Conservation (phyloP, 2,329 filamentous ascomycete genomes). For the Chaetomiaceae sp. region DNA sequence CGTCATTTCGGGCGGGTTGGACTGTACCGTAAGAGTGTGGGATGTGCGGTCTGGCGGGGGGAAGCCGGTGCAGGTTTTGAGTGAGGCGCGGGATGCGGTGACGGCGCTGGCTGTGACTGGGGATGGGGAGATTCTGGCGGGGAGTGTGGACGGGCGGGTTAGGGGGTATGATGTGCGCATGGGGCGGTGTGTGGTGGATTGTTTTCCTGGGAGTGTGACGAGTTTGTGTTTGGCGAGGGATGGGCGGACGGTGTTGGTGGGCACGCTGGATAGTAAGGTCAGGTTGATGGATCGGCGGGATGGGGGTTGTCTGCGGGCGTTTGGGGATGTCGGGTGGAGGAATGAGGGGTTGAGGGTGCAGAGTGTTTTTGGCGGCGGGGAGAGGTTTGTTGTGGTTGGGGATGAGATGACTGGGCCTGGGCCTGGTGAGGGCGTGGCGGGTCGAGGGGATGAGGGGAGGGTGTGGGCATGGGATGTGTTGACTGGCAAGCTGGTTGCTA, state of each 20-base stretch:
- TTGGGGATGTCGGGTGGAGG: slow-evolving; percentile 51
- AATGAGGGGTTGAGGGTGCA: slow-evolving; percentile 73
- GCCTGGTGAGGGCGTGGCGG: slow-evolving; percentile 23
- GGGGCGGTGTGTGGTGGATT: slow-evolving; percentile 66
- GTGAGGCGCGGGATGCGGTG: slow-evolving; percentile 68
- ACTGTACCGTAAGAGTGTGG: slow-evolving; percentile 73
- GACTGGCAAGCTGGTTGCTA: slow-evolving; percentile 62
- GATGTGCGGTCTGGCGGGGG: slow-evolving; percentile 52
- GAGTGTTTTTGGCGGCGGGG: slow-evolving; percentile 67
- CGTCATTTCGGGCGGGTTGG: slow-evolving; percentile 68
- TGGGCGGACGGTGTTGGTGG: slow-evolving; percentile 68
- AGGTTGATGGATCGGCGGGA: slow-evolving; percentile 74
- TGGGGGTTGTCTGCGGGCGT: slow-evolving; percentile 69
- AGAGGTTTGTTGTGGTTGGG: slow-evolving; percentile 74
- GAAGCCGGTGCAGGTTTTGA: slow-evolving; percentile 67
- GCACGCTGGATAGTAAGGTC: slow-evolving; percentile 69
- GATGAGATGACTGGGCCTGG: slow-evolving; percentile 56
- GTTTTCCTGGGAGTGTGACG: slow-evolving; percentile 67
- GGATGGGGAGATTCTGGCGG: slow-evolving; percentile 59
- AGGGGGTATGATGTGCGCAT: slow-evolving; percentile 77
- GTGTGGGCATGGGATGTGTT: slow-evolving; percentile 82
- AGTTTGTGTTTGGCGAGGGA: slow-evolving; percentile 67
- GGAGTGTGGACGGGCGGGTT: slow-evolving; percentile 80
- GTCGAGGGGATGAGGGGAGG: slow-evolving; percentile 47
- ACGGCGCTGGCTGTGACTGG: slow-evolving; percentile 44